Evolutionary conservation across 1,284 basidiomycete genomes (phyloP).

Genomic region (Cryptococcus hybrid): DNA sequence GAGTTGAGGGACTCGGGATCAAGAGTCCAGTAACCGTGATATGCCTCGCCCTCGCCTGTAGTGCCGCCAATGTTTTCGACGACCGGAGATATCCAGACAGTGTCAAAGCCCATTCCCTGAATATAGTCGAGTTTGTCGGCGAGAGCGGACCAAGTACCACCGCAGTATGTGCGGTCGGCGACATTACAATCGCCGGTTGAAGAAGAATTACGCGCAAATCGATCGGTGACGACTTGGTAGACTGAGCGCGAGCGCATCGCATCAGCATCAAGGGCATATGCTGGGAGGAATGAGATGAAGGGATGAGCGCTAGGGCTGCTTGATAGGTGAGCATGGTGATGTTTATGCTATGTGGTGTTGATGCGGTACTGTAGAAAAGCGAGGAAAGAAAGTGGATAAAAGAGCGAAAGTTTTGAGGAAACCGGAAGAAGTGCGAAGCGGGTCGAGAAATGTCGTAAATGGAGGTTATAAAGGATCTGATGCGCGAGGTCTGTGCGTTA

Average conservation of each 20-base stretch:
- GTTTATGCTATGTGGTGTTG: background rate
- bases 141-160: constrained; percentile 44
- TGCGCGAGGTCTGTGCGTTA: no score
- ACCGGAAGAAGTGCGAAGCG: no score
- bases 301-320: constrained; percentile 14
- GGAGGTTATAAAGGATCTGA: no score
- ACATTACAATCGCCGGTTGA: constrained; percentile 27
- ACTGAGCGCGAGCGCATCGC: constrained; percentile 44
- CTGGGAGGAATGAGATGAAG: constrained; percentile 3
- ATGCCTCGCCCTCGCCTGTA: constrained; percentile 37
- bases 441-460: no score
- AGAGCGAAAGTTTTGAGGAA: background rate
- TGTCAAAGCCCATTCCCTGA: constrained; percentile 50
- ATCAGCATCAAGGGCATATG: constrained; percentile 26
- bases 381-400: background rate
- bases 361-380: background rate
- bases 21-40: constrained; percentile 48
- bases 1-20: constrained; percentile 43
- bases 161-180: constrained; percentile 37
- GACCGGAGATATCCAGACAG: constrained; percentile 49
- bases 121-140: constrained; percentile 45
- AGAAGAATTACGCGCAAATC: constrained; percentile 39
- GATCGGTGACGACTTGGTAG: constrained; percentile 48
- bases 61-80: constrained; percentile 42
- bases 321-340: constrained; percentile 11